Evolutionary conservation across 2,329 filamentous ascomycete genomes (phyloP).

Genomic region (Nectriaceae sp.): DNA sequence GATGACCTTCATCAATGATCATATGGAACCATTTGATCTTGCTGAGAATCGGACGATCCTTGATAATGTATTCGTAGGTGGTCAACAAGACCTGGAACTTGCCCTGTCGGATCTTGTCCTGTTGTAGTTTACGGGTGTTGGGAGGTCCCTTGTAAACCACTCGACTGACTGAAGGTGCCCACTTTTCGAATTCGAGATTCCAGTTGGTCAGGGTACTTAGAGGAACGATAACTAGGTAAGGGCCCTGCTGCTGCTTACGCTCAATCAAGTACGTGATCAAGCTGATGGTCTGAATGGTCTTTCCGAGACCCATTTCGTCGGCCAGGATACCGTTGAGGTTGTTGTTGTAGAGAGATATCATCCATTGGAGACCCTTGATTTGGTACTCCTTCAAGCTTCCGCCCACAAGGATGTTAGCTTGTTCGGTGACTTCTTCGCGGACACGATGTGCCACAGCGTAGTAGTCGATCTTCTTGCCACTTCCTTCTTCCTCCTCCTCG

Average conservation of each 20-base stretch:
- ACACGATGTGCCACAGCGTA: slow-evolving; percentile 96
- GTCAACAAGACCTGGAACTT: slow-evolving; percentile 96
- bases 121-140: slow-evolving; percentile 81
- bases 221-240: slow-evolving; percentile 95
- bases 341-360: slow-evolving; percentile 99
- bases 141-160: slow-evolving; percentile 98
- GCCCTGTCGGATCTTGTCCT: slow-evolving; percentile 91
- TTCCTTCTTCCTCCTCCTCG: slow-evolving; percentile 69
- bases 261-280: slow-evolving; percentile 97
- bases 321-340: slow-evolving; percentile 98
- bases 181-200: slow-evolving; percentile 98
- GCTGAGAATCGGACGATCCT: slow-evolving; percentile 89
- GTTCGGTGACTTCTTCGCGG: slow-evolving; percentile 85
- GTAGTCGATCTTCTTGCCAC: slow-evolving; percentile 88
- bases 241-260: slow-evolving; percentile 86
- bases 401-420: slow-evolving; percentile 85
- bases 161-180: slow-evolving; percentile 83
- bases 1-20: slow-evolving; percentile 99
- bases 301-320: slow-evolving; percentile 99
- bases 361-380: slow-evolving; percentile 98
- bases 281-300: slow-evolving; percentile 98
- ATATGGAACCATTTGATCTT: slow-evolving; percentile 99
- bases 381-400: slow-evolving; percentile 97
- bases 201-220: slow-evolving; percentile 97
- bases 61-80: slow-evolving; percentile 99